phyloP scores from a whole-genome alignment of 2,329 filamentous ascomycete genomes.

The Peltaster fructicola region DNA sequence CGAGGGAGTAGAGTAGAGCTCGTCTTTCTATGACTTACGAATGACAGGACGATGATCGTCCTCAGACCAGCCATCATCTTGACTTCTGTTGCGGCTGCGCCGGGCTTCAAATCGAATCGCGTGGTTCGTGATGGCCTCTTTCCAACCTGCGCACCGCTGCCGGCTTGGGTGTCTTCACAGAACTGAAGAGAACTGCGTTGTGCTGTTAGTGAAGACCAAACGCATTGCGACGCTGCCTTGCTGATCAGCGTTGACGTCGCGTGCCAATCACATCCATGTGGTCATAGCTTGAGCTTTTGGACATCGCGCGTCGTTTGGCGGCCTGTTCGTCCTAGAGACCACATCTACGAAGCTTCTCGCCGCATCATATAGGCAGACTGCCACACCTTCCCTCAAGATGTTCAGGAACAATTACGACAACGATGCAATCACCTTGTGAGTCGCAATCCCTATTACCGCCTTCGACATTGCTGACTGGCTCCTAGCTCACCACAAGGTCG shows the following conservation, averaged over 20 bases:
- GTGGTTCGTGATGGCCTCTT: too few species aligned
- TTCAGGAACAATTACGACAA: conserved; percentile 99
- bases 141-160: too few species aligned
- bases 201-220: too few species aligned
- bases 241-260: conserved; percentile 2
- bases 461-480: conserved; percentile 6
- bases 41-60: conserved; percentile 97
- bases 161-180: too few species aligned
- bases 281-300: too few species aligned
- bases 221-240: conserved; percentile 1
- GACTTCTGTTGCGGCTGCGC: conserved; percentile 3
- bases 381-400: conserved; percentile 41
- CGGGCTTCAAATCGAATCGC: too few species aligned
- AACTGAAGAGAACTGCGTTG: too few species aligned
- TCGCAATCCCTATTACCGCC: conserved; percentile 8
- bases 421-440: conserved; percentile 97
- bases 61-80: conserved; percentile 69
- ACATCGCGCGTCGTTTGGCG: conserved; percentile 4
- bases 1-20: too few species aligned
- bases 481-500: conserved; percentile 92
- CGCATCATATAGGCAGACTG: too few species aligned
- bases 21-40: conserved; percentile 44
- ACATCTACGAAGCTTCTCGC: too few species aligned
- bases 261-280: too few species aligned
- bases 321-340: too few species aligned